Evolutionary conservation across 192 early-diverging fungal species (phyloP).

Genomic region (Phlyctochytrium arcticum): DNA sequence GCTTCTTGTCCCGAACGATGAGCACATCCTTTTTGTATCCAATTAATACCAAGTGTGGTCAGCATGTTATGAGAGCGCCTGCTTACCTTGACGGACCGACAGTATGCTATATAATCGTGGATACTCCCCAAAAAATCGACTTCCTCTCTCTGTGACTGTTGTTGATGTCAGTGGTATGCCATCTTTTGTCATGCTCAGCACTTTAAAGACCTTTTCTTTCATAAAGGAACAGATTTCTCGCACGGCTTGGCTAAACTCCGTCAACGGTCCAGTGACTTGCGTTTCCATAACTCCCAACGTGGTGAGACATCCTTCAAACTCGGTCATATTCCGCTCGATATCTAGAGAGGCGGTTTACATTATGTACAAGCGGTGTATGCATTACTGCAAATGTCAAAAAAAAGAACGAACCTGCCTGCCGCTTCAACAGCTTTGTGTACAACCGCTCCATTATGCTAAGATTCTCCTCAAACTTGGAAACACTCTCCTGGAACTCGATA

Average conservation of each 20-base stretch:
- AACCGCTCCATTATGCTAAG: constrained; percentile 80
- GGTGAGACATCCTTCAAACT: constrained; percentile 71
- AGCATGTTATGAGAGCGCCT: not conserved
- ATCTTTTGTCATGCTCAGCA: not conserved
- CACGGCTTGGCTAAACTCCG: constrained; percentile 70
- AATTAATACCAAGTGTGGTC: not conserved
- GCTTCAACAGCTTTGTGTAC: constrained; percentile 59
- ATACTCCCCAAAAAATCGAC: constrained; percentile 69
- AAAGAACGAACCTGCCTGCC: constrained; percentile 55
- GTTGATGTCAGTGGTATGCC: not conserved
- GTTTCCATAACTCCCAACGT: constrained; percentile 83
- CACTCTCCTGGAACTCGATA: constrained; percentile 71
- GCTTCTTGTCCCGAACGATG: constrained; percentile 86
- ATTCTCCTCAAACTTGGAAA: constrained; percentile 86
- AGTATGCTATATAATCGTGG: constrained; percentile 82
- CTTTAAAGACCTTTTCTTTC: constrained; percentile 56
- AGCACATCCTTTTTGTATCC: constrained; percentile 58
- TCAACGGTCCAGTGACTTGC: constrained; percentile 70
- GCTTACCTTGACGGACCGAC: constrained; percentile 67
- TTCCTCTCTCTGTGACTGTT: constrained; percentile 52
- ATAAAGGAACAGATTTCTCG: constrained; percentile 65
- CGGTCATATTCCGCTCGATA: constrained; percentile 70
- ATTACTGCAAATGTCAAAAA: not conserved
- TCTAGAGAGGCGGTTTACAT: constrained; percentile 42
- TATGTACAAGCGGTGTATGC: not conserved